Evolutionary conservation across 768 basidiomycete genomes (phyloP).

Genomic region (Pulveroboletus sp.): DNA sequence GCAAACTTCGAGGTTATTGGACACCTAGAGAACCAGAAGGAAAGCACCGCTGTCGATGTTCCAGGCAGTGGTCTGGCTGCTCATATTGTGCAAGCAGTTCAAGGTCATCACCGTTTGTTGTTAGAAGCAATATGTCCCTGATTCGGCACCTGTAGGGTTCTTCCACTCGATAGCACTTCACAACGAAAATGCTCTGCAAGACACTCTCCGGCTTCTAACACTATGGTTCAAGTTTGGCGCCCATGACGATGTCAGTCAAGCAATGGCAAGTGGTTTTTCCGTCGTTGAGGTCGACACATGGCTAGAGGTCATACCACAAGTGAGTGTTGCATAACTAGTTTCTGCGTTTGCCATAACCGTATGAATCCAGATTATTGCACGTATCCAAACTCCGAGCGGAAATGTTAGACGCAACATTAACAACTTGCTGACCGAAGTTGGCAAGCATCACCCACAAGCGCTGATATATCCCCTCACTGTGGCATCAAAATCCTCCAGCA

Average conservation of each 20-base stretch:
- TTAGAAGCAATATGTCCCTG: slow-evolving; percentile 6
- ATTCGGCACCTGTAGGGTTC: slow-evolving; percentile 58
- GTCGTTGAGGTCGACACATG: slow-evolving; percentile 95
- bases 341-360: background rate
- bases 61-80: slow-evolving; percentile 64
- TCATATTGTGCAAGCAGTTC: slow-evolving; percentile 91
- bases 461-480: slow-evolving; percentile 95
- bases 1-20: slow-evolving; percentile 93
- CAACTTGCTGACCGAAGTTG: slow-evolving; percentile 84
- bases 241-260: slow-evolving; percentile 84
- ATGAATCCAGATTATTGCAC: slow-evolving; percentile 81
- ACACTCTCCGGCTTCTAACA: slow-evolving; percentile 88
- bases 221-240: slow-evolving; percentile 98
- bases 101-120: slow-evolving; percentile 47
- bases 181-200: slow-evolving; percentile 89
- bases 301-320: slow-evolving; percentile 98
- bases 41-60: slow-evolving; percentile 54
- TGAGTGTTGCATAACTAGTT: slow-evolving; percentile 28
- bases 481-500: slow-evolving; percentile 92
- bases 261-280: slow-evolving; percentile 83
- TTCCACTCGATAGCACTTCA: slow-evolving; percentile 92
- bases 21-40: slow-evolving; percentile 67
- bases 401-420: slow-evolving; percentile 90
- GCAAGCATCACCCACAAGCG: slow-evolving; percentile 96
- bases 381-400: slow-evolving; percentile 90